phyloP scores from a whole-genome alignment of 2,329 filamentous ascomycete genomes.

The Cladophialophora chaetospira region DNA sequence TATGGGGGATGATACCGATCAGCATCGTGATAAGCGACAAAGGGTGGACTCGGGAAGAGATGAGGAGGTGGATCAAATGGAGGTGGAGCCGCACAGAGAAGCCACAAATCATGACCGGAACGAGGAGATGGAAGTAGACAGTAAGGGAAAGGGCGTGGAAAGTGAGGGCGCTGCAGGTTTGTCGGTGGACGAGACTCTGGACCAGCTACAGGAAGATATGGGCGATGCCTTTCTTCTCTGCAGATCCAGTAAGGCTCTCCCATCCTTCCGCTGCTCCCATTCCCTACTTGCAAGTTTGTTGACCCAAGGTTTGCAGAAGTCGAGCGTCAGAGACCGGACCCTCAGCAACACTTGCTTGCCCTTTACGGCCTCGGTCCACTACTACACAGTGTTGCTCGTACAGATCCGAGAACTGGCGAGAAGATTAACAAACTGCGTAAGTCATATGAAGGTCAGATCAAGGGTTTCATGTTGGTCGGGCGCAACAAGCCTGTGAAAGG shows the following conservation, averaged over 20 bases:
- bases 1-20: constrained; percentile 38
- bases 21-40: constrained; percentile 32
- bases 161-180: neutral
- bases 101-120: constrained; percentile 33
- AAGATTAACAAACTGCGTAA: constrained; percentile 65
- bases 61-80: constrained; percentile 25
- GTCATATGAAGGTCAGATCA: constrained; percentile 55
- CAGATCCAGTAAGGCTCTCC: constrained; percentile 54
- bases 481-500: constrained; percentile 52
- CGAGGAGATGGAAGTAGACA: constrained; percentile 19
- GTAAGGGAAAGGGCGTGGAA: constrained; percentile 1
- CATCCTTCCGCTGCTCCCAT: constrained; percentile 40
- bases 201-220: constrained; percentile 49
- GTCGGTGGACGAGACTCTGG: constrained; percentile 37
- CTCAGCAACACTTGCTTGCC: constrained; percentile 60
- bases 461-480: constrained; percentile 49
- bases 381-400: constrained; percentile 60
- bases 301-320: constrained; percentile 46
- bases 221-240: constrained; percentile 52
- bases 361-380: constrained; percentile 60
- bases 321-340: constrained; percentile 57
- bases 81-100: constrained; percentile 22
- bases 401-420: constrained; percentile 63
- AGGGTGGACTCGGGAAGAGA: constrained; percentile 19
- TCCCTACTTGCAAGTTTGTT: constrained; percentile 40